phyloP scores from a whole-genome alignment of 345 rosid genomes.

The Bruguiera parviflora region DNA sequence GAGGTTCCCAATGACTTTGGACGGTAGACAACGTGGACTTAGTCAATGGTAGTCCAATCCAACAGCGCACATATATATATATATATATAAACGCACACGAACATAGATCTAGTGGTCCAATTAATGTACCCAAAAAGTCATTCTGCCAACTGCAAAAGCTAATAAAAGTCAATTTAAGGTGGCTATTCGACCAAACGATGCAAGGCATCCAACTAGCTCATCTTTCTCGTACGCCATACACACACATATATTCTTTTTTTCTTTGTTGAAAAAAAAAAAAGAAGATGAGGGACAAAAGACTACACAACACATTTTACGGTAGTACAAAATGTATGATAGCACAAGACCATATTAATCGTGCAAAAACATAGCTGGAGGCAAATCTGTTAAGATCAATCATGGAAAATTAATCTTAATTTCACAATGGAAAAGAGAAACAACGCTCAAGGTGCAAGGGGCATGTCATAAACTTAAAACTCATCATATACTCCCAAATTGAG shows the following conservation, averaged over 20 bases:
- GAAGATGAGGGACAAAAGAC: no score
- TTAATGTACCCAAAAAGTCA: not conserved
- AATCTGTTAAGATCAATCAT: no score
- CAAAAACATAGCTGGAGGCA: no score
- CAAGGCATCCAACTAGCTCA: not conserved
- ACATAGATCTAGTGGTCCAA: not conserved
- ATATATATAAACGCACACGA: accelerated
- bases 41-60: not conserved
- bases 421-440: no score
- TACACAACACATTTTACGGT: no score
- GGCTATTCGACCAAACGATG: not conserved
- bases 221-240: not conserved
- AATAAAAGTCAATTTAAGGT: not conserved
- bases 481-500: no score
- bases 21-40: not conserved
- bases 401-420: no score
- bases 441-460: no score
- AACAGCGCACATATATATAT: not conserved
- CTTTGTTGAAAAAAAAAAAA: no score
- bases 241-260: not conserved
- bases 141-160: not conserved
- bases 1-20: not conserved
- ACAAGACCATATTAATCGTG: no score
- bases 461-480: no score
- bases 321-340: no score